Base-by-base conservation (phyloP, 1,139 yeast genomes). In the Wickerhamiella infanticola region DNA sequence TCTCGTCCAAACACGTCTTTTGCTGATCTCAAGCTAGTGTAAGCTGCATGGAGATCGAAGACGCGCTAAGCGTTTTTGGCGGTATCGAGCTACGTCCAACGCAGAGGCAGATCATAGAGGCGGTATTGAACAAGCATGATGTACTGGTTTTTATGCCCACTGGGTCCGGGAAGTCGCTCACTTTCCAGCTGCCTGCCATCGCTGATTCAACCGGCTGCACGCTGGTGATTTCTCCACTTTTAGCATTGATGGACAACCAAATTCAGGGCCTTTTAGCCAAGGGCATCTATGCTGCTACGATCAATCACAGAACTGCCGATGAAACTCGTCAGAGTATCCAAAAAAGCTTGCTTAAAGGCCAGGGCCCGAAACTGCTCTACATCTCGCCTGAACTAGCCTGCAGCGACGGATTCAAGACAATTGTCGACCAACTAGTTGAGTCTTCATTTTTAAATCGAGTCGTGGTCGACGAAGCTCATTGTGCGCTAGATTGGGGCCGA, bases 401-500 rank as follows among this genome's bases (percentile, higher is more conserved):
- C 8, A 48, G 54, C 5, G 43, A 48, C 4, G 35, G 26, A 5
- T 60, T 62, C 36, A 50, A 55, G 3, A 29, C 44, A 6, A 51
- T 55, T 24, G 45, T 62, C 23, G 45, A 37, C 3, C 45, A 43
- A 11, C 45, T 55, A 42, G 45, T 46, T 24, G 41, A 42, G 5
- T 49, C 47, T 18, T 37, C 46, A 25, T 44, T 47, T 42, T 47
- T 58, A 36, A 52, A 52, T 11, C 69, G 97, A 46, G 74, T 93
- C 35, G 96, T 93, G 8, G 86, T 93, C 42, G 99, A 93, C 64
- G 99, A 93, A 60, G 98, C 98, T 0, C 99, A 93, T 64, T 93
- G 99, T 71, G 94, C 93, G 47, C 84, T 95, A 49, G 82, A 94
- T 8, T 93, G 99, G 99, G 99, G 99, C 18, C 98, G 93, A 63